phyloP scores from a whole-genome alignment of 208 protist genomes.

The Leishmania tropica region DNA sequence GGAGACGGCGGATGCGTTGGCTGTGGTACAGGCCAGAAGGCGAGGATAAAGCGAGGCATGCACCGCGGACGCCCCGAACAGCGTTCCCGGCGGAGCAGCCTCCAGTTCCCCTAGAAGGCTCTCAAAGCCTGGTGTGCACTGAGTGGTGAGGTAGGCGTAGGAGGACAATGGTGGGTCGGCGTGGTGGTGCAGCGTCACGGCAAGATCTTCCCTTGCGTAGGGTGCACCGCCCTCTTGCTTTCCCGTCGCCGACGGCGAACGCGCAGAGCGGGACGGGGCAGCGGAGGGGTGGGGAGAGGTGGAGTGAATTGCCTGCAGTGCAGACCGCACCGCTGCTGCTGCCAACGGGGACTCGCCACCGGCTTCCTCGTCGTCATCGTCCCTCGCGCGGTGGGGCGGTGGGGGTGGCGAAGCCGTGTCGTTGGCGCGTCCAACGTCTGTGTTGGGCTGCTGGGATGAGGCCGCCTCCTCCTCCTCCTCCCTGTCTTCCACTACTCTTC shows the following conservation, averaged over 20 bases:
- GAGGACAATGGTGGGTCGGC: not conserved
- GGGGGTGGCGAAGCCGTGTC: not conserved
- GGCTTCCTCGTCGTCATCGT: constrained; percentile 33
- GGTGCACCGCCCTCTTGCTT: not conserved
- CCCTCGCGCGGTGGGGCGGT: not conserved
- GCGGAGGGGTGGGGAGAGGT: constrained; percentile 8
- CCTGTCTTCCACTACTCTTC: constrained; percentile 3
- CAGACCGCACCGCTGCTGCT: constrained; percentile 11
- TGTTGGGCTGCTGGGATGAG: constrained; percentile 17
- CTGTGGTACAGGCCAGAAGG: not conserved
- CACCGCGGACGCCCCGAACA: not conserved
- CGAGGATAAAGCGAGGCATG: not conserved
- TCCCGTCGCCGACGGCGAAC: not conserved
- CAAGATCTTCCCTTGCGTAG: not conserved
- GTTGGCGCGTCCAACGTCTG: not conserved
- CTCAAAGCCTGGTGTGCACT: constrained; percentile 27
- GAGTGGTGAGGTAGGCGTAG: constrained; percentile 15
- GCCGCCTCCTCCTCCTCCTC: constrained; percentile 21
- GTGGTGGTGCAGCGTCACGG: not conserved
- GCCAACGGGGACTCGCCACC: constrained; percentile 26
- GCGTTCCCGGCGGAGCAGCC: constrained; percentile 8
- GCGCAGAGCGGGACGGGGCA: not conserved
- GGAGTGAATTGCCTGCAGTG: constrained; percentile 15
- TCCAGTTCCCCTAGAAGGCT: constrained; percentile 27
- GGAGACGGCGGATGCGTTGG: not conserved